A percentile compares a stretch with the other conserved stretches of the same genome.
phyloP scores from a whole-genome alignment of 495 filamentous ascomycete genomes.

The Aspergillus panamensis region DNA sequence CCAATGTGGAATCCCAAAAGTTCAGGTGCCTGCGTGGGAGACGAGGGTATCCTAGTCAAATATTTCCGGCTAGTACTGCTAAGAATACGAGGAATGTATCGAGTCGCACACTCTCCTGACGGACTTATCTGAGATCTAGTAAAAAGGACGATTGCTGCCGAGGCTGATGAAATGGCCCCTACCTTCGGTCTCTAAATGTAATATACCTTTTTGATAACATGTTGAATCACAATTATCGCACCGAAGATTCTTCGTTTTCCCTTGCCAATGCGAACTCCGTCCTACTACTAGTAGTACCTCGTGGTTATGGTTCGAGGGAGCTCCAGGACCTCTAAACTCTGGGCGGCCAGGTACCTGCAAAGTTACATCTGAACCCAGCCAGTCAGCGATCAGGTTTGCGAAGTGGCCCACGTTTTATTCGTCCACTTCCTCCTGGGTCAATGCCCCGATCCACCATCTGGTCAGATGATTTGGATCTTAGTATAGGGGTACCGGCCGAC shows the following conservation, averaged over 20 bases:
- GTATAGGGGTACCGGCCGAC: not conserved
- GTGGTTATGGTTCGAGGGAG: not conserved
- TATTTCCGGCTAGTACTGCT: not conserved
- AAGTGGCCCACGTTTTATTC: conserved; percentile 6
- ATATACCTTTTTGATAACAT: not conserved
- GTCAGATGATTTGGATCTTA: conserved; percentile 21
- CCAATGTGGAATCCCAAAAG: conserved; percentile 10
- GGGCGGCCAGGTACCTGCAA: no score
- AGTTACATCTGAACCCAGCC: conserved; percentile 1
- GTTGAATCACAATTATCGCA: not conserved
- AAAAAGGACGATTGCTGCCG: no score
- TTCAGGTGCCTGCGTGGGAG: conserved; percentile 25
- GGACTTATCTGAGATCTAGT: not conserved
- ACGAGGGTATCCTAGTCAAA: conserved; percentile 24
- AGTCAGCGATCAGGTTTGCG: conserved; percentile 4
- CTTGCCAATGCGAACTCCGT: not conserved
- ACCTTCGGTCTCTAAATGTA: not conserved
- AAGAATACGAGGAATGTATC: conserved; percentile 6
- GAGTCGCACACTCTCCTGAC: not conserved
- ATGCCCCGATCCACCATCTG: conserved; percentile 16
- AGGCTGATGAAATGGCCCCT: not conserved
- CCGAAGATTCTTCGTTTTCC: not conserved
- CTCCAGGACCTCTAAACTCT: not conserved
- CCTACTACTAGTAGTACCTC: no score
- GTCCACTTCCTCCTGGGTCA: conserved; percentile 2